Percentiles rank a stretch among this genome's conserved stretches.
phyloP scores from a whole-genome alignment of 1,284 basidiomycete species.

The Taiwanofungus camphoratus region DNA sequence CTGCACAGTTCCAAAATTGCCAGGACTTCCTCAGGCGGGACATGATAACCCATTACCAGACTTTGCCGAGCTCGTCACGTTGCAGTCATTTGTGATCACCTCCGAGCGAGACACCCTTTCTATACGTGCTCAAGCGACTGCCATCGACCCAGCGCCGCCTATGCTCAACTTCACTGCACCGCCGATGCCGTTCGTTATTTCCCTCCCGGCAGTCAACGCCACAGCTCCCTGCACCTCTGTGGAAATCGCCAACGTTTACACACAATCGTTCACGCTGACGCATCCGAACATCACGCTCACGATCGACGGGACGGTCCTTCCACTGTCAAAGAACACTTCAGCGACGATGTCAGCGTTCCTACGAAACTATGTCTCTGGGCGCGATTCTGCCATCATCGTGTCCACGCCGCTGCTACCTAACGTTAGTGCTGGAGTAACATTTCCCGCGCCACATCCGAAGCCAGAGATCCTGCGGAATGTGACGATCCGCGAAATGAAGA shows the following conservation, averaged over 20 bases:
- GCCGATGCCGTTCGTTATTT: conserved; percentile 54
- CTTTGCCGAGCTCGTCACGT: conserved; percentile 50
- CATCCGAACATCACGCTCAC: conserved; percentile 62
- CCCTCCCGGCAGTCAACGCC: conserved; percentile 33
- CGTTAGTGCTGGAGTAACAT: conserved; percentile 42
- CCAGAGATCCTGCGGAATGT: conserved; percentile 64
- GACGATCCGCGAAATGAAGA: conserved; percentile 68
- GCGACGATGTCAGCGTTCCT: conserved; percentile 54
- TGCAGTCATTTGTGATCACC: conserved; percentile 51
- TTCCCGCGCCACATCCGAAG: conserved; percentile 57
- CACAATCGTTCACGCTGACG: conserved; percentile 50
- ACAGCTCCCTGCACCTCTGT: conserved; percentile 26
- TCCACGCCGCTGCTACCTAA: conserved; percentile 47
- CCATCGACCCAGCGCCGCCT: conserved; percentile 49
- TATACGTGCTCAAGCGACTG: conserved; percentile 49
- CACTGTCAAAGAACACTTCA: conserved; percentile 41
- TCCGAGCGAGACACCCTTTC: conserved; percentile 40
- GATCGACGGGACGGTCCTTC: conserved; percentile 53
- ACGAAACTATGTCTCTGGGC: conserved; percentile 52
- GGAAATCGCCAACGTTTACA: conserved; percentile 48
- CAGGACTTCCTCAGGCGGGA: conserved; percentile 61
- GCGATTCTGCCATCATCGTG: conserved; percentile 51
- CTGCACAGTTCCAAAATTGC: conserved; percentile 52
- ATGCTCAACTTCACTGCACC: conserved; percentile 45
- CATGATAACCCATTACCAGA: conserved; percentile 44